A percentile compares a stretch with the other conserved stretches of the same genome.
phyloP scores from a whole-genome alignment of 23 red algal genomes.

The Gracilaria domingensis region DNA sequence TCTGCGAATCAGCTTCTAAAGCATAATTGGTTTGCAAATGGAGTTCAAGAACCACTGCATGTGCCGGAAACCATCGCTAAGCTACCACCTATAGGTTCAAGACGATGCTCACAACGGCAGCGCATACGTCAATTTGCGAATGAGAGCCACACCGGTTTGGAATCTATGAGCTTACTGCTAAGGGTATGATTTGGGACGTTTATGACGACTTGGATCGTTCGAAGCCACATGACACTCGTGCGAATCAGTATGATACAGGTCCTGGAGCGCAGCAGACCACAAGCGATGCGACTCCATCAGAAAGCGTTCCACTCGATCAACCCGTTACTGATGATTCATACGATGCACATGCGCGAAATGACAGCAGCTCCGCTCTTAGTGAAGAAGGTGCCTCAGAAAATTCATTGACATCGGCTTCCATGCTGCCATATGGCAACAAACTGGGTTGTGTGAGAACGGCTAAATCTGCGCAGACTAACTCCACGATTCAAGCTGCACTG shows the following conservation, averaged over 20 bases:
- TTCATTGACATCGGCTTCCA: neutral
- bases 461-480: neutral
- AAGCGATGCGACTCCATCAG: neutral
- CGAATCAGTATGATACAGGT: neutral
- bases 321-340: neutral
- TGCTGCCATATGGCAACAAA: neutral
- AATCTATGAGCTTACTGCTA: constrained; percentile 58
- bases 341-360: neutral
- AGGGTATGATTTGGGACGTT: constrained; percentile 81
- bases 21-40: constrained; percentile 75
- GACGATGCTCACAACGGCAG: constrained; percentile 61
- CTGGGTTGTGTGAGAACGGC: neutral
- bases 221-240: neutral
- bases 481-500: neutral
- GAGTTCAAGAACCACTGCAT: constrained; percentile 59
- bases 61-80: constrained; percentile 70
- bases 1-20: constrained; percentile 83
- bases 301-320: neutral
- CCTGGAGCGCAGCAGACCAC: neutral
- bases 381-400: neutral
- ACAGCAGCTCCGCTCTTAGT: neutral
- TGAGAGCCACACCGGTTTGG: constrained; percentile 49
- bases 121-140: constrained; percentile 77
- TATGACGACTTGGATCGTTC: constrained; percentile 23
- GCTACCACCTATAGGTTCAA: constrained; percentile 74